Evolutionary conservation across 805 yeast genomes (phyloP), one percentile per base, ranked within the genome.

Genomic region (Scheffersomyces ergatensis): DNA sequence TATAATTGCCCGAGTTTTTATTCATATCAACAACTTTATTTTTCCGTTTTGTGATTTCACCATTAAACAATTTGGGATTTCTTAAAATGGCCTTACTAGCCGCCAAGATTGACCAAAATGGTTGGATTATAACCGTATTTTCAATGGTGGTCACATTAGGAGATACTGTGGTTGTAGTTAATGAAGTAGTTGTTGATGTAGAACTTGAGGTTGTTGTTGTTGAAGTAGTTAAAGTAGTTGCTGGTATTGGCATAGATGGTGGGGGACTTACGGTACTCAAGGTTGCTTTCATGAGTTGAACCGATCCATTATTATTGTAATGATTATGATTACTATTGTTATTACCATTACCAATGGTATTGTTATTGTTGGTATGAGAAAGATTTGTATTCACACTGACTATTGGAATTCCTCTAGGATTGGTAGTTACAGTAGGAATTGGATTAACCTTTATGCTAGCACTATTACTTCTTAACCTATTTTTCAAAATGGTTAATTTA

Each of bases 131-230:
- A 27, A 37, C 24, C 16, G 47, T 51, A 15, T 45, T 42, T 15
- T 48, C 53, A 33, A 51, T 46, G 2, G 53, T 47, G 6, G 56
- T 46, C 8, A 40, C 39, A 33, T 49, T 47, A 25, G 34, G 25
- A 8, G 40, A 26, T 11, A 47, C 33, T 39, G 55, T 35, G 14
- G 55, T 39, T 21, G 74, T 44, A 4, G 47, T 44, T 27, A 40
- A 32, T n/a, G 80, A n/a, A 70, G 77, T 37, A 61, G 77, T 34
- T 65, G 78, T 12, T 57, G 70, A 14, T 53, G 70, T 16, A 53
- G 72, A 21, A 24, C 36, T 35, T 7, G 44, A 37, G 5, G 36
- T 29, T 19, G 44, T 38, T 45, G 59, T 18, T 44, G 67, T 19
- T 58, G 71, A 27, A 57, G 70, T 8, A 55, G 59, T 25, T n/a